A percentile compares a stretch with the other conserved stretches of the same genome.
phyloP scores from a whole-genome alignment of 768 basidiomycete genomes.

The Boletellus ananas region DNA sequence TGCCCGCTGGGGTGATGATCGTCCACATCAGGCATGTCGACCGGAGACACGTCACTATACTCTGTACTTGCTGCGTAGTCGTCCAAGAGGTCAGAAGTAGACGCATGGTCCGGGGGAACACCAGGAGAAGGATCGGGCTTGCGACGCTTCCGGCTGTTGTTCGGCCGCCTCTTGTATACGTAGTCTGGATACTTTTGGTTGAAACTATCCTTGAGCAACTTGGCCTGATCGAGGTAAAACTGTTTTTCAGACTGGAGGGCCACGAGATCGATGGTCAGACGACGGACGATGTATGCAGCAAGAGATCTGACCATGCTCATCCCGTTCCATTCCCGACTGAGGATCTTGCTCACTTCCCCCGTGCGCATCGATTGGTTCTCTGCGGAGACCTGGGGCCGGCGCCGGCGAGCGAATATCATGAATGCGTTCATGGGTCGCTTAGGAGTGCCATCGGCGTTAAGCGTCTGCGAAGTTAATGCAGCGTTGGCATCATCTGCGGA shows the following conservation, averaged over 20 bases:
- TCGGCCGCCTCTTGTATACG: constrained; percentile 82
- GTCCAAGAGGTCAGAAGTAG: constrained; percentile 33
- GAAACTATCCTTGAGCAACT: constrained; percentile 80
- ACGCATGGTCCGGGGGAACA: constrained; percentile 28
- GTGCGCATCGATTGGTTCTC: constrained; percentile 88
- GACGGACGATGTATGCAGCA: constrained; percentile 3
- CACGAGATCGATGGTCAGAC: constrained; percentile 12
- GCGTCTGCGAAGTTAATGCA: constrained; percentile 68
- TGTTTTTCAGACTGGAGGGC: constrained; percentile 66
- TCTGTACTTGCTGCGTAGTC: constrained; percentile 26
- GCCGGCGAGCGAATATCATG: constrained; percentile 85
- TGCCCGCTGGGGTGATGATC: constrained; percentile 14
- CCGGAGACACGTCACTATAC: constrained; percentile 38
- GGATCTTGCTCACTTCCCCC: constrained; percentile 84
- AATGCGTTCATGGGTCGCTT: constrained; percentile 93
- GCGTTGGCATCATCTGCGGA: constrained; percentile 37
- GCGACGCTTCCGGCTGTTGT: constrained; percentile 74
- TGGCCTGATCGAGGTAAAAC: constrained; percentile 85
- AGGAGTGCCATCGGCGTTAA: constrained; percentile 84
- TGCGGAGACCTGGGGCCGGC: constrained; percentile 80
- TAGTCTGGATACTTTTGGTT: constrained; percentile 87
- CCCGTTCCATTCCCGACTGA: constrained; percentile 81
- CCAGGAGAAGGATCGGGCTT: constrained; percentile 34
- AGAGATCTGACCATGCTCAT: constrained; percentile 62
- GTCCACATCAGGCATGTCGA: constrained; percentile 30